phyloP scores from a whole-genome alignment of 2,329 filamentous ascomycete genomes.

The Harringtonia aguacate region DNA sequence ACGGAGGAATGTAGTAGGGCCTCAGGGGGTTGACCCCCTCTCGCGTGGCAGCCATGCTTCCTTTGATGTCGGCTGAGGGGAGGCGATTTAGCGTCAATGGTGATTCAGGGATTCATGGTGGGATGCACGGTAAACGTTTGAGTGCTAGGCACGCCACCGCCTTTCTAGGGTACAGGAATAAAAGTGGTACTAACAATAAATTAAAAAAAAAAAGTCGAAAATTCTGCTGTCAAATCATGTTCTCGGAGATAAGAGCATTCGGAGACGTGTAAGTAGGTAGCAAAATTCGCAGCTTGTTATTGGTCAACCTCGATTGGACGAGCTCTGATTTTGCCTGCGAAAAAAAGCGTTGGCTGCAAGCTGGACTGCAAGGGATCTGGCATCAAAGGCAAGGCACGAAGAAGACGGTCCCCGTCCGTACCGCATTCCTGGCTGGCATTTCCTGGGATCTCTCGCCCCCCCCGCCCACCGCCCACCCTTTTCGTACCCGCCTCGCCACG shows the following conservation, averaged over 20 bases:
- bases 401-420: too few species aligned
- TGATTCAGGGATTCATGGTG: neutral
- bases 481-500: too few species aligned
- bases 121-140: neutral
- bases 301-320: neutral
- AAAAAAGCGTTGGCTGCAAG: neutral
- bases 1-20: constrained; percentile 57
- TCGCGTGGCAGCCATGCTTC: constrained; percentile 30
- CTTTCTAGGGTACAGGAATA: neutral
- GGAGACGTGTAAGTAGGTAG: neutral
- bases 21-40: constrained; percentile 52
- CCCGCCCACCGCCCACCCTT: too few species aligned
- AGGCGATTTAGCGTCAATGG: neutral
- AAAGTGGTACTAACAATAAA: neutral
- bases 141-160: neutral
- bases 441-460: too few species aligned
- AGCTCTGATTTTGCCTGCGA: neutral
- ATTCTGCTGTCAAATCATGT: neutral
- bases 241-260: constrained; percentile 5
- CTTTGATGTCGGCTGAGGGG: neutral
- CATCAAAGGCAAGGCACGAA: too few species aligned
- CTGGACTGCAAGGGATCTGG: neutral
- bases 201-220: neutral
- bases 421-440: too few species aligned
- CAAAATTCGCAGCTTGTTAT: neutral